Percentiles rank a stretch among this genome's conserved stretches.
Conservation (phyloP, 225 moss, liverwort and hornwort genomes). For the Marchantia polymorpha region DNA sequence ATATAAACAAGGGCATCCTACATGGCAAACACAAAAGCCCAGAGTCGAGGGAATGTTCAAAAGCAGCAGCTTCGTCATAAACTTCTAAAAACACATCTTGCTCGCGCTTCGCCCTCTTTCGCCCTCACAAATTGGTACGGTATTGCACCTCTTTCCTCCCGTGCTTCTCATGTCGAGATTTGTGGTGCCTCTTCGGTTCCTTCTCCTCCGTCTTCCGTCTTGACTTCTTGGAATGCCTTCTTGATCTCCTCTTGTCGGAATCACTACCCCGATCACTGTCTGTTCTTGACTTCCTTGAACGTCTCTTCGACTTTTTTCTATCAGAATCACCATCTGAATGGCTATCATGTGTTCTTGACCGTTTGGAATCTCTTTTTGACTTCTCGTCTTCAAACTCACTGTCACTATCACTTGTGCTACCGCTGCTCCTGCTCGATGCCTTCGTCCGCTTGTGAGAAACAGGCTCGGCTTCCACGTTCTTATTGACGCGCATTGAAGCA, state of each 20-base stretch:
- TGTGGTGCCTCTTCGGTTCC: slow-evolving; percentile 5
- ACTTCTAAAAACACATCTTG: background rate
- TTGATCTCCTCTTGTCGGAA: background rate
- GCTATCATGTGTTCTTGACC: background rate
- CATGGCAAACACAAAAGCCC: no score
- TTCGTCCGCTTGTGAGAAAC: background rate
- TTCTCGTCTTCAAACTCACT: background rate
- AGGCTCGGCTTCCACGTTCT: slow-evolving; percentile 11
- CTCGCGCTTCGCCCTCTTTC: background rate
- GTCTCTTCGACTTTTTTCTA: background rate
- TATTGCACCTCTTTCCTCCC: slow-evolving; percentile 9
- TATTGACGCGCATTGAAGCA: background rate
- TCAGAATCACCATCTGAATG: background rate
- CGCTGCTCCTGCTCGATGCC: background rate
- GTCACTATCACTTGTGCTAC: slow-evolving; percentile 3
- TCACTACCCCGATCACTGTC: slow-evolving; percentile 8
- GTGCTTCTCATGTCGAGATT: slow-evolving; percentile 16
- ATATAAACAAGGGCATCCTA: no score
- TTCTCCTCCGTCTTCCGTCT: background rate
- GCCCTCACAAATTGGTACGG: background rate
- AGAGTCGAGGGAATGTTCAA: no score
- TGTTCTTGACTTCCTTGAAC: background rate
- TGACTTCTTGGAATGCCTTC: slow-evolving; percentile 8
- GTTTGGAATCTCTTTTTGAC: slow-evolving; percentile 1
- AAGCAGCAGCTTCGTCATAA: background rate